A percentile compares a stretch with the other conserved stretches of the same genome.
phyloP scores from a whole-genome alignment of 768 basidiomycete genomes.

The Podaxis sp. region DNA sequence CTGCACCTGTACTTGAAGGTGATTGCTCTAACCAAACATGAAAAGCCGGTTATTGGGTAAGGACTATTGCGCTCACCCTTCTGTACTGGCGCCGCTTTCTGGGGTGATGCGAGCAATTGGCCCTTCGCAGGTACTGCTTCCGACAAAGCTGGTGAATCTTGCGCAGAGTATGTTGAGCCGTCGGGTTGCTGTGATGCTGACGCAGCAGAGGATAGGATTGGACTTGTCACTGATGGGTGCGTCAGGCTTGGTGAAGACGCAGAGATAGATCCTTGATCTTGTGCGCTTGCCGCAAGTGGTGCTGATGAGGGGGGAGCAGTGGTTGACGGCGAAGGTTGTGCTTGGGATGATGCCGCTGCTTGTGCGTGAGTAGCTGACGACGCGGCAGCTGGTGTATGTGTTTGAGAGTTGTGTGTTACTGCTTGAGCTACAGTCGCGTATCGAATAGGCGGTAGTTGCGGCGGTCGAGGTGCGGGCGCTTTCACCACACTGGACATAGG shows the following conservation, averaged over 20 bases:
- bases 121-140: slow-evolving; percentile 51
- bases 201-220: slow-evolving; percentile 76
- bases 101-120: slow-evolving; percentile 63
- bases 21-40: slow-evolving; percentile 28
- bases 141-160: slow-evolving; percentile 72
- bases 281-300: slow-evolving; percentile 25
- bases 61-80: slow-evolving; percentile 43
- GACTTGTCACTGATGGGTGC: slow-evolving; percentile 81
- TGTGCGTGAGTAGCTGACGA: slow-evolving; percentile 27
- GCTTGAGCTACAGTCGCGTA: slow-evolving; percentile 92
- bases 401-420: slow-evolving; percentile 26
- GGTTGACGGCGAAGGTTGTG: slow-evolving; percentile 23
- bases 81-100: slow-evolving; percentile 33
- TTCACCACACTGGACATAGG: slow-evolving; percentile 77
- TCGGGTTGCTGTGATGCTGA: slow-evolving; percentile 63
- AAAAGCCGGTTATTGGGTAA: slow-evolving; percentile 14
- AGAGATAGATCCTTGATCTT: slow-evolving; percentile 41
- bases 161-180: slow-evolving; percentile 68
- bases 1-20: neutral
- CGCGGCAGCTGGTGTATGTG: slow-evolving; percentile 47
- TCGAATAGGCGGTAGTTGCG: slow-evolving; percentile 74
- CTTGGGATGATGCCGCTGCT: slow-evolving; percentile 29
- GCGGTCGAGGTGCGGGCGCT: slow-evolving; percentile 51
- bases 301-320: slow-evolving; percentile 37
- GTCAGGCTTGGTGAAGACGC: slow-evolving; percentile 80